Conservation (phyloP, 495 filamentous ascomycete species). For the Sporormia fimetaria region DNA sequence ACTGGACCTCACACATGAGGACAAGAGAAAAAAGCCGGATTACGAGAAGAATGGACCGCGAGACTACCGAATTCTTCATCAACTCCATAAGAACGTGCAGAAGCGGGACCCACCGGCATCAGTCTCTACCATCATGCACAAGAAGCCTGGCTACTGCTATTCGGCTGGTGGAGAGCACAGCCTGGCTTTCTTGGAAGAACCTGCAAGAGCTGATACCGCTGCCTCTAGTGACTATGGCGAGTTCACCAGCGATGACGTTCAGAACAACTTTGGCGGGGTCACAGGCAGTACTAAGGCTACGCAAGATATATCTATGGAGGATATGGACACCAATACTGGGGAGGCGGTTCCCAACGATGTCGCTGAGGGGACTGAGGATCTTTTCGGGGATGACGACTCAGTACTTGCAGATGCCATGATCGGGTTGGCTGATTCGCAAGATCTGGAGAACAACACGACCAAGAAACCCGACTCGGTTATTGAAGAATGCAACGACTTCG, state of each 20-base stretch:
- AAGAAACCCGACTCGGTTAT: neutral
- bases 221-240: conserved; percentile 21
- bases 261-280: neutral
- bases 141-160: conserved; percentile 31
- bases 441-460: neutral
- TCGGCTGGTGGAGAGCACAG: conserved; percentile 28
- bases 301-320: neutral
- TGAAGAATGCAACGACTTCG: neutral
- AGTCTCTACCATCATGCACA: conserved; percentile 23
- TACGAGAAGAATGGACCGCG: conserved; percentile 25
- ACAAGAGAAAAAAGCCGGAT: conserved; percentile 15
- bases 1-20: conserved; percentile 29
- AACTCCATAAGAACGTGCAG: conserved; percentile 30
- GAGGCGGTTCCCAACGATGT: neutral
- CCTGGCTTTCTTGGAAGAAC: conserved; percentile 14
- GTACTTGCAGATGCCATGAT: conserved; percentile 25
- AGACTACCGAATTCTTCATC: conserved; percentile 29
- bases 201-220: neutral
- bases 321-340: neutral
- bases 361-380: neutral
- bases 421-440: conserved; percentile 24
- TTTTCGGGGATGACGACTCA: conserved; percentile 22
- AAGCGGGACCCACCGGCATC: conserved; percentile 19
- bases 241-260: neutral
- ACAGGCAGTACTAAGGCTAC: neutral